Conservation (phyloP, 805 yeast genomes). For the Nakazawaea populi region DNA sequence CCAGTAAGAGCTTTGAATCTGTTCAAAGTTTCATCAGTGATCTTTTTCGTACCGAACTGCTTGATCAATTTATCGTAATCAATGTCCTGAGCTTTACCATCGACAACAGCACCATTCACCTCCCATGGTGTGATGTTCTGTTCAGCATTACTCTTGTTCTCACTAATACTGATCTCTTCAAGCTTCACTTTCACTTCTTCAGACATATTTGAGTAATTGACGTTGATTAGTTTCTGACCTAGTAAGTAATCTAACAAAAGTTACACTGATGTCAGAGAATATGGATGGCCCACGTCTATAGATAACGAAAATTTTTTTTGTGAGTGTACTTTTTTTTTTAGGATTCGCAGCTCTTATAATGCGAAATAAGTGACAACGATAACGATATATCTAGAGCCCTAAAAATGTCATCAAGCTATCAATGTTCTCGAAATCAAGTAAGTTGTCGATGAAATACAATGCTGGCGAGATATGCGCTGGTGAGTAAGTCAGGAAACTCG, state of each 20-base stretch:
- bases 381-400: too few relatives aligned
- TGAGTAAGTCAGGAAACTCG: not conserved
- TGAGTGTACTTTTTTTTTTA: not conserved
- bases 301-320: conserved; percentile 6
- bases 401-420: not conserved
- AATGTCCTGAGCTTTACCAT: conserved; percentile 85
- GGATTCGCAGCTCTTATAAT: too few relatives aligned
- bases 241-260: too few relatives aligned
- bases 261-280: too few relatives aligned
- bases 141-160: conserved; percentile 19
- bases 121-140: conserved; percentile 95
- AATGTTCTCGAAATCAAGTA: not conserved
- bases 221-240: not conserved
- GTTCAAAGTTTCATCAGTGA: conserved; percentile 62
- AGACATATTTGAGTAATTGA: conserved; percentile 5
- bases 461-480: not conserved
- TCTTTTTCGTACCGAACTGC: conserved; percentile 80
- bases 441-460: not conserved
- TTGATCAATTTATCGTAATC: conserved; percentile 85
- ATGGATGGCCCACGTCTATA: not conserved
- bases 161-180: conserved; percentile 16
- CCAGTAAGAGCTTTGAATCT: conserved; percentile 85
- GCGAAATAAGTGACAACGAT: too few relatives aligned
- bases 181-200: conserved; percentile 18
- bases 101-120: conserved; percentile 96